A percentile compares a stretch with the other conserved stretches of the same genome.
Conservation (phyloP, 1,284 basidiomycete species). For the Kalmanozyma brasiliensis region DNA sequence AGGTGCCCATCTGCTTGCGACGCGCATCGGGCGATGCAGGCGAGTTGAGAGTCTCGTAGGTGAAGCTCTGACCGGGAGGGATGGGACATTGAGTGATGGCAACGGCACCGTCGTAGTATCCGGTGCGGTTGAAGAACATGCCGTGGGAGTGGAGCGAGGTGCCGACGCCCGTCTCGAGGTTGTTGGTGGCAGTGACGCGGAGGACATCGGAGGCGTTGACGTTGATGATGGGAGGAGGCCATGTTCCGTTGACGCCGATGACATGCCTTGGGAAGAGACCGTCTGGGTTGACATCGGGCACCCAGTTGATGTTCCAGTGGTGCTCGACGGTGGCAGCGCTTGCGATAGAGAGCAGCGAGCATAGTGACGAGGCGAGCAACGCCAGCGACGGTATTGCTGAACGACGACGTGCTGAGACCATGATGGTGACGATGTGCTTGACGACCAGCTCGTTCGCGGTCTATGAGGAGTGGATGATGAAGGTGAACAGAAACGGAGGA, state of each 20-base stretch:
- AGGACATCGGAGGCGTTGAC: constrained; percentile 63
- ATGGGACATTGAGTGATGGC: constrained; percentile 66
- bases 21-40: constrained; percentile 34
- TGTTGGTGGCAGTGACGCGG: constrained; percentile 58
- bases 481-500: neutral
- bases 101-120: constrained; percentile 58
- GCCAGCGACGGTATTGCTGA: constrained; percentile 22
- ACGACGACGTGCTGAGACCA: constrained; percentile 18
- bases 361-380: constrained; percentile 20
- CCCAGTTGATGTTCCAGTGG: constrained; percentile 77
- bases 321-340: constrained; percentile 55
- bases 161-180: constrained; percentile 47
- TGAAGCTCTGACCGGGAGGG: constrained; percentile 50
- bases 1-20: constrained; percentile 68
- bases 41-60: constrained; percentile 54
- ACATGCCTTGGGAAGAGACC: constrained; percentile 56
- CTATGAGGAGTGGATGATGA: neutral
- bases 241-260: constrained; percentile 60
- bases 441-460: no score
- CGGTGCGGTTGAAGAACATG: constrained; percentile 59
- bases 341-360: constrained; percentile 22
- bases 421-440: no score
- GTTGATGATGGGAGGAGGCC: constrained; percentile 62
- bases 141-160: constrained; percentile 66
- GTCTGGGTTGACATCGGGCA: constrained; percentile 58